Evolutionary conservation across 306 rosid species (phyloP).

Genomic region (Pterocarpus macrocarpus): DNA sequence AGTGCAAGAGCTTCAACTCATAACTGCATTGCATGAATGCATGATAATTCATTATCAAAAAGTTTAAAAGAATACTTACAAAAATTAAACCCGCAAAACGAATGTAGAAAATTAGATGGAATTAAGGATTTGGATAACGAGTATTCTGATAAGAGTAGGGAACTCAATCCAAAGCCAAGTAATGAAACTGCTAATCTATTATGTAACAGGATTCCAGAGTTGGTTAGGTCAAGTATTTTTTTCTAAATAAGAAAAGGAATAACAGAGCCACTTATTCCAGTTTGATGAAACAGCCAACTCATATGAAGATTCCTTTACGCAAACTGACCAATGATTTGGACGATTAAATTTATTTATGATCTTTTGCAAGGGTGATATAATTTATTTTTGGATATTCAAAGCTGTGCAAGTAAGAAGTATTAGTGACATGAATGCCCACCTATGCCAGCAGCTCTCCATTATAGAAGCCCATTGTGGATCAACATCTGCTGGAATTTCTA

Average conservation of each 20-base stretch:
- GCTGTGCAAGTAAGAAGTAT: conserved; percentile 16
- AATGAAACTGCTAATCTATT: conserved; percentile 4
- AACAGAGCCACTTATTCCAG: background rate
- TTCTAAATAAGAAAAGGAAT: conserved; percentile 5
- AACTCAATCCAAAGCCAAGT: background rate
- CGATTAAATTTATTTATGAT: conserved; percentile 15
- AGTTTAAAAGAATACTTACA: background rate
- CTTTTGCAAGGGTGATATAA: conserved; percentile 15
- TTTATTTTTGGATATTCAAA: conserved; percentile 13
- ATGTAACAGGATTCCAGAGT: background rate
- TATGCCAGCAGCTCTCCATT: conserved; percentile 96
- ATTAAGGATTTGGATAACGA: background rate
- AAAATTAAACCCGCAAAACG: background rate
- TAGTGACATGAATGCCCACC: conserved; percentile 55
- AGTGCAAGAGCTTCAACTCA: background rate
- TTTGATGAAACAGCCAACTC: background rate
- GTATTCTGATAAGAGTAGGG: background rate
- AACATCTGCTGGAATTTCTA: conserved; percentile 89
- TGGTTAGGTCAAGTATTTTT: background rate
- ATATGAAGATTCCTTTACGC: background rate
- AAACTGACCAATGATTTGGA: conserved; percentile 3
- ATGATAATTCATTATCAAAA: background rate
- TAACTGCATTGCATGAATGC: background rate
- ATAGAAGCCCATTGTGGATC: conserved; percentile 90
- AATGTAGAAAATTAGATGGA: conserved; percentile 1